Percentiles rank a stretch among this genome's conserved stretches.
These are phyloP conservation scores for Macaranga tanarius DNA, from an alignment of 441 rosid species.

Conservation along the genomic window DNA sequence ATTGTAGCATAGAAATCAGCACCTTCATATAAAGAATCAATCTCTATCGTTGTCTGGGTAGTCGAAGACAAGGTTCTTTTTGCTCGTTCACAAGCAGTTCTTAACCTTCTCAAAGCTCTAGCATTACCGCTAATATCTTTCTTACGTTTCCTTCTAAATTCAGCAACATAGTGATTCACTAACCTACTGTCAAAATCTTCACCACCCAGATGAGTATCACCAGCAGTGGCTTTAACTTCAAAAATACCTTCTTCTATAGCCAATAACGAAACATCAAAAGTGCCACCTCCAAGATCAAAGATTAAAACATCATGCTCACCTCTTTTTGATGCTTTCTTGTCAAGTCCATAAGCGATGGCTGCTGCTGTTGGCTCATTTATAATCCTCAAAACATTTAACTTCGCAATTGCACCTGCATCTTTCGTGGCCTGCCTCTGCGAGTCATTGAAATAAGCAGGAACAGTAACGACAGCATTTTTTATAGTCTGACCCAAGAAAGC, in stretches of 20 bases:
- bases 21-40: constrained; percentile 51
- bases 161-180: constrained; percentile 46
- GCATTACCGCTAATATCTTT: constrained; percentile 46
- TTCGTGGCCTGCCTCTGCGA: constrained; percentile 42
- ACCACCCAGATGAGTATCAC: constrained; percentile 50
- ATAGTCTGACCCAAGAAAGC: constrained; percentile 27
- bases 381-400: constrained; percentile 40
- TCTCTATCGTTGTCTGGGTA: constrained; percentile 40
- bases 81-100: constrained; percentile 46
- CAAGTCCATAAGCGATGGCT: constrained; percentile 40
- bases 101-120: constrained; percentile 46
- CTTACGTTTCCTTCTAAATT: constrained; percentile 51
- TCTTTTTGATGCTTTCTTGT: constrained; percentile 32
- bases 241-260: constrained; percentile 45
- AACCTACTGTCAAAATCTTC: constrained; percentile 52
- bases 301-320: constrained; percentile 42
- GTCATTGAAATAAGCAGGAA: constrained; percentile 43
- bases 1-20: constrained; percentile 47
- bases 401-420: constrained; percentile 39
- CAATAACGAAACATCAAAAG: constrained; percentile 43
- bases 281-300: constrained; percentile 43
- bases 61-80: constrained; percentile 46
- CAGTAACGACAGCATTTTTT: constrained; percentile 32
- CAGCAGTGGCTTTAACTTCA: constrained; percentile 48
- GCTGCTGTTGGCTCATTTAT: constrained; percentile 44